Base-by-base conservation (phyloP, 1,284 basidiomycete species). In the Pyrrhoderma lamaoense region DNA sequence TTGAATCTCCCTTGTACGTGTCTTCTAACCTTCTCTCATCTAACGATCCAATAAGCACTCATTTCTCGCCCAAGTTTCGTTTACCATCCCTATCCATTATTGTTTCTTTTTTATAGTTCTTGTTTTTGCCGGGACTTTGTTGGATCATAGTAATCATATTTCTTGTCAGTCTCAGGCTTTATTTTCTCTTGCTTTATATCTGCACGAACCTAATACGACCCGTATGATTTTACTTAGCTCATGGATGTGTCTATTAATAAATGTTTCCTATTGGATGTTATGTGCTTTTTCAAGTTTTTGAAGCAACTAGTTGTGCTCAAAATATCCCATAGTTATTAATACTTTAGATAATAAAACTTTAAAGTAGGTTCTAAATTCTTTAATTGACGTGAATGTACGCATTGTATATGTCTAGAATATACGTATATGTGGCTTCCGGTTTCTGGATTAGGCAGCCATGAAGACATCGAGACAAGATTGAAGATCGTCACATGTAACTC, bases 381-480 rank as follows among this genome's bases (percentile, higher is more conserved):
- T n/a, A n/a, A n/a, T n/a, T n/a, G n/a, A n/a, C n/a, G n/a, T n/a
- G n/a, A n/a, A n/a, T n/a, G n/a, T n/a, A n/a, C n/a, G n/a, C n/a
- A n/a, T n/a, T n/a, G n/a, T n/a, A n/a, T n/a, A n/a, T n/a, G n/a
- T n/a, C n/a, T n/a, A n/a, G 27, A 31, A 31, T 31, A 31, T 11
- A 31, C 27, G 27, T 31, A 31, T 31, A 31, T 31, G 27, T 31
- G 27, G 27, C 27, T 31, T 31, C 21, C 9, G 39, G 7, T 14
- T 18, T 42, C 16, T 18, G 16, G 16, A 22, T 42, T 42, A 18
- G 21, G 21, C 16, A 42, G 16, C 39, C 39, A 42, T 79, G 89
- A 16, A 86, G 88, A 53, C 72, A 60, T 74, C 76, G 37, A 88
- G 63, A 85, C 85, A 89, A 22, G 55, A 56, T 74, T 82, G 77